Evolutionary conservation across 2,329 filamentous ascomycete genomes (phyloP).

Genomic region (Phyllosticta citriasiana): DNA sequence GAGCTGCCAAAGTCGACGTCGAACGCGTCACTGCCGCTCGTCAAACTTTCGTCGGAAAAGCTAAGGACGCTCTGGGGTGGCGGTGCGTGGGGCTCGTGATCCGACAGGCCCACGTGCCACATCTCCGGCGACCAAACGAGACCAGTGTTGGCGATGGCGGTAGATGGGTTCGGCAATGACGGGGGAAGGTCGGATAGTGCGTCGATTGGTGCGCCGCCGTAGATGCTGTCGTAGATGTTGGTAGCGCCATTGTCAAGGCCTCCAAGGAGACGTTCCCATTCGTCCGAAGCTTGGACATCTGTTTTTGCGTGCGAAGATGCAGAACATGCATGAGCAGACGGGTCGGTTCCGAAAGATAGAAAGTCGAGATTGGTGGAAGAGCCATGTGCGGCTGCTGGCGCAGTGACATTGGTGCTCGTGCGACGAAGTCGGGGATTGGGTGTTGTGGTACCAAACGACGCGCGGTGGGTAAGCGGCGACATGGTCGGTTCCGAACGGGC

Average conservation of each 20-base stretch:
- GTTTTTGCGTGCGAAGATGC: constrained; percentile 21
- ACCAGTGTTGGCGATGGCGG: constrained; percentile 21
- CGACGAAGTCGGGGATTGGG: constrained; percentile 28
- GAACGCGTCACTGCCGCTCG: constrained; percentile 40
- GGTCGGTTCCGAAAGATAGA: constrained; percentile 36
- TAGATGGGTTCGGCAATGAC: constrained; percentile 8
- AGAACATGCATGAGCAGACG: constrained; percentile 18
- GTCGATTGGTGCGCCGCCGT: constrained; percentile 51
- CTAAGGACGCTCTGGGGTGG: constrained; percentile 46
- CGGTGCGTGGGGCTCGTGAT: constrained; percentile 17
- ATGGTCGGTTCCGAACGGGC: constrained; percentile 39
- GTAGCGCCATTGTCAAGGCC: constrained; percentile 69
- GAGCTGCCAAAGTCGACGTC: constrained; percentile 18
- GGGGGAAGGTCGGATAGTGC: constrained; percentile 25
- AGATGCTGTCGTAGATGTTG: constrained; percentile 79
- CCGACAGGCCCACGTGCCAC: constrained; percentile 24
- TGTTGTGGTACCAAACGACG: constrained; percentile 20
- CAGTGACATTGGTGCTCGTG: constrained; percentile 13
- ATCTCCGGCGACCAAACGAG: constrained; percentile 27
- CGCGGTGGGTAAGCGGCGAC: constrained; percentile 30
- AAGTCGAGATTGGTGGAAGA: constrained; percentile 37
- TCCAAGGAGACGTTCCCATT: constrained; percentile 76
- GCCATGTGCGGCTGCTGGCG: constrained; percentile 10
- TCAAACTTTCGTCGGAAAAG: constrained; percentile 51
- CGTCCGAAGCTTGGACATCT: constrained; percentile 48